phyloP scores from a whole-genome alignment of 2,329 filamentous ascomycete genomes.

The Leptosphaerulina australis region DNA sequence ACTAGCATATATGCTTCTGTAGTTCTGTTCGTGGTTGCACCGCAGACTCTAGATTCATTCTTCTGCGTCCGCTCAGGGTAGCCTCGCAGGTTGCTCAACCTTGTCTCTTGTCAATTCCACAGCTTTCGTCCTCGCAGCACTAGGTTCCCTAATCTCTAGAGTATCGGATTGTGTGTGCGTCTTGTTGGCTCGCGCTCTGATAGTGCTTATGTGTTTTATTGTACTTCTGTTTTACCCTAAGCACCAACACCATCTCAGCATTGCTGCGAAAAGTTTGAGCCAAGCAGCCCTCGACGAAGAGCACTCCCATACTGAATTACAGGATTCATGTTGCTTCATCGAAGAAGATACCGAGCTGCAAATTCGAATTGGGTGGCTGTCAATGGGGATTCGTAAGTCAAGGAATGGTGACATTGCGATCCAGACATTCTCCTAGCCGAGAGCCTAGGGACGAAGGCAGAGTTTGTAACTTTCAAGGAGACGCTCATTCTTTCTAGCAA shows the following conservation, averaged over 20 bases:
- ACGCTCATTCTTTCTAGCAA: conserved; percentile 69
- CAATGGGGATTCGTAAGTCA: conserved; percentile 76
- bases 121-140: not conserved
- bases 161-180: conserved; percentile 22
- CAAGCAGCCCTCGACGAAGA: conserved; percentile 76
- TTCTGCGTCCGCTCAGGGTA: not conserved
- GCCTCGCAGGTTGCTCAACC: not conserved
- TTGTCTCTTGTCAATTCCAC: not conserved
- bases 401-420: conserved; percentile 75
- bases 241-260: conserved; percentile 58
- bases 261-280: conserved; percentile 69
- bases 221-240: conserved; percentile 21
- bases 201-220: conserved; percentile 18
- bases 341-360: conserved; percentile 65
- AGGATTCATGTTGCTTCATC: conserved; percentile 68
- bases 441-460: conserved; percentile 88
- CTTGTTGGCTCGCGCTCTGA: conserved; percentile 20
- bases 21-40: not conserved
- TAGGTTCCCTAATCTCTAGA: not conserved
- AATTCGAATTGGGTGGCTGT: conserved; percentile 76
- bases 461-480: conserved; percentile 76
- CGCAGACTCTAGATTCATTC: not conserved
- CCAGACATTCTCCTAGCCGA: conserved; percentile 94
- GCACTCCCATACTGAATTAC: conserved; percentile 64
- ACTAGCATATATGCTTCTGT: not conserved